These are phyloP conservation scores for Purpureocillium lavendulum DNA, from an alignment of 2,329 filamentous ascomycete genomes.

Conservation along the genomic window DNA sequence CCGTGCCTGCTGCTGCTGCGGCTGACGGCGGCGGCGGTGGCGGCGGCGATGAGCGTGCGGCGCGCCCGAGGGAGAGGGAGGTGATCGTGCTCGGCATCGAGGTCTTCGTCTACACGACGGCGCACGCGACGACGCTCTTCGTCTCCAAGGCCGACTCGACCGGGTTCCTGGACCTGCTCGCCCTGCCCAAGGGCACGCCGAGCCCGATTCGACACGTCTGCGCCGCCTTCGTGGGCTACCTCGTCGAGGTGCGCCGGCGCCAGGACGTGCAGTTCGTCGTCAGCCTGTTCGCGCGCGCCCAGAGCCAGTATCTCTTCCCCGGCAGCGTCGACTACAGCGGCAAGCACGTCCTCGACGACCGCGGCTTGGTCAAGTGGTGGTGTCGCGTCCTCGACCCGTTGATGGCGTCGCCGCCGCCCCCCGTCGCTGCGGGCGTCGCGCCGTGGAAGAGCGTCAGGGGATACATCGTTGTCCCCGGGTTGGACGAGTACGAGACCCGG, in stretches of 20 bases:
- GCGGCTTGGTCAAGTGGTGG: slow-evolving; percentile 93
- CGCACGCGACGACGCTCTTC: slow-evolving; percentile 76
- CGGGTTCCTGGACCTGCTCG: slow-evolving; percentile 66
- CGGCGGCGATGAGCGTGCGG: slow-evolving; percentile 1
- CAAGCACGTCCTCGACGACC: slow-evolving; percentile 89
- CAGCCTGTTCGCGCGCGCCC: slow-evolving; percentile 85
- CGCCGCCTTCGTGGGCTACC: slow-evolving; percentile 65
- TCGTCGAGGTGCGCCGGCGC: slow-evolving; percentile 60
- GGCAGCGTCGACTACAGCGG: slow-evolving; percentile 75
- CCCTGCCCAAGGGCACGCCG: slow-evolving; percentile 50
- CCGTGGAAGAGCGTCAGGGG: slow-evolving; percentile 50
- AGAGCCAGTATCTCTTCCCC: slow-evolving; percentile 91
- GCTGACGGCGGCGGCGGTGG: too few relatives aligned
- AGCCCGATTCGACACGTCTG: slow-evolving; percentile 71
- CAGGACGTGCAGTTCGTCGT: slow-evolving; percentile 63
- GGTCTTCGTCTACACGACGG: slow-evolving; percentile 77
- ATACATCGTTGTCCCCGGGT: slow-evolving; percentile 80
- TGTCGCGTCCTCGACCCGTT: slow-evolving; percentile 78
- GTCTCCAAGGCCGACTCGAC: slow-evolving; percentile 97
- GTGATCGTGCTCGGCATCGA: slow-evolving; percentile 79
- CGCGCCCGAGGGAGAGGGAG: slow-evolving; percentile 22
- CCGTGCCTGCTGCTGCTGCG: slow-evolving; percentile 8
- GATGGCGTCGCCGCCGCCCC: slow-evolving; percentile 37
- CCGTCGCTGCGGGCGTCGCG: slow-evolving; percentile 14
- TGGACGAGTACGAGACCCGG: slow-evolving; percentile 73